A percentile compares a stretch with the other conserved stretches of the same genome.
phyloP scores from a whole-genome alignment of 2,329 filamentous ascomycete species.

The Penicillium hesseltinei region DNA sequence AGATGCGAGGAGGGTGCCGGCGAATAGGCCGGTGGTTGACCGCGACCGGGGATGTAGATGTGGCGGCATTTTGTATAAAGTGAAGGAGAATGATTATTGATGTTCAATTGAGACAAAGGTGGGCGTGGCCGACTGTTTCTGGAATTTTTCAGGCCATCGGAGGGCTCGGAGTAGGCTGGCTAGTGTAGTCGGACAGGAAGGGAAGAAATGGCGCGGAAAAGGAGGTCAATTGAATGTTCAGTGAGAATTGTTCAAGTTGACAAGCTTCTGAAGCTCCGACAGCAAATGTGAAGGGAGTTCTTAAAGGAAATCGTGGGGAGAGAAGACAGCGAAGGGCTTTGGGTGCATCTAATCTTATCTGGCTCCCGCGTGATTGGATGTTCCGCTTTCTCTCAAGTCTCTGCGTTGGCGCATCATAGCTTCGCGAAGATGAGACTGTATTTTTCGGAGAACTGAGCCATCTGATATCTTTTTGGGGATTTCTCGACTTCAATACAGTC shows the following conservation, averaged over 20 bases:
- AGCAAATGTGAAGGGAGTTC: slow-evolving; percentile 2
- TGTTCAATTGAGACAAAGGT: slow-evolving; percentile 17
- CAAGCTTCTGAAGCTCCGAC: not conserved
- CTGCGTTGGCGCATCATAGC: slow-evolving; percentile 17
- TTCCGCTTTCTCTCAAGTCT: slow-evolving; percentile 5
- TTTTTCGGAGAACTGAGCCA: slow-evolving; percentile 16
- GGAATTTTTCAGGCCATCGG: slow-evolving; percentile 23
- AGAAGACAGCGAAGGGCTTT: slow-evolving; percentile 25
- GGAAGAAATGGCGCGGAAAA: not conserved
- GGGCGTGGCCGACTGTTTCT: slow-evolving; percentile 15
- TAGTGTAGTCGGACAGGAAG: not conserved
- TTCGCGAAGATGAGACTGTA: slow-evolving; percentile 20
- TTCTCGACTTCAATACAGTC: slow-evolving; percentile 11
- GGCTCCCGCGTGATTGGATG: slow-evolving; percentile 28
- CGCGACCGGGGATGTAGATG: slow-evolving; percentile 90
- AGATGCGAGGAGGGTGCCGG: slow-evolving; percentile 82
- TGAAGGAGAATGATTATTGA: not conserved
- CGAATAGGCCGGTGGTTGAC: slow-evolving; percentile 91
- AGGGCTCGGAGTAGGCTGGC: slow-evolving; percentile 6
- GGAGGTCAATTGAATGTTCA: slow-evolving; percentile 16
- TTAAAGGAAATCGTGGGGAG: slow-evolving; percentile 6
- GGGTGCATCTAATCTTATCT: slow-evolving; percentile 45
- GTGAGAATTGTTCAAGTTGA: not conserved
- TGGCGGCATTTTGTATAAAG: slow-evolving; percentile 63
- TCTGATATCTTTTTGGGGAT: slow-evolving; percentile 11